These are phyloP conservation scores for Amesomyces nigricolor DNA, from an alignment of 2,329 filamentous ascomycete species.

Conservation along the genomic window DNA sequence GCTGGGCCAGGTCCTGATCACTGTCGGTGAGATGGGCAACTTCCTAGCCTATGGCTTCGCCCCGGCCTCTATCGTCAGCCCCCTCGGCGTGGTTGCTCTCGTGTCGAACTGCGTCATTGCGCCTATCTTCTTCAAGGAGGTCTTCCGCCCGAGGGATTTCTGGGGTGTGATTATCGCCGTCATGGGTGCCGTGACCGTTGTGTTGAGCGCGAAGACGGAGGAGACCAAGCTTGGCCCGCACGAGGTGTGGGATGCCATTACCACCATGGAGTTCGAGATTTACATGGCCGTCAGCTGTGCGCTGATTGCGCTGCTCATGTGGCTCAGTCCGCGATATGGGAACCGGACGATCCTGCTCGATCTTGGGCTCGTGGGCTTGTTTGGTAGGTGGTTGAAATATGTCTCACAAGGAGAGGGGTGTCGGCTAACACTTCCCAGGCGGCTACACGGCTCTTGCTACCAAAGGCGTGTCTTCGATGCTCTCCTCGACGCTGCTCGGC, in stretches of 20 bases:
- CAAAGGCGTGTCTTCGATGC: slow-evolving; percentile 90
- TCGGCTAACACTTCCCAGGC: slow-evolving; percentile 42
- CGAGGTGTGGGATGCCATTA: slow-evolving; percentile 86
- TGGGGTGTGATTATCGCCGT: slow-evolving; percentile 85
- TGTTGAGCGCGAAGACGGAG: slow-evolving; percentile 81
- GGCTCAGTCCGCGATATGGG: slow-evolving; percentile 78
- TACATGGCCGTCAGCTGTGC: slow-evolving; percentile 73
- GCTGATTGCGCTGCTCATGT: slow-evolving; percentile 73
- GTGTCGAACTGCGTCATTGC: slow-evolving; percentile 97
- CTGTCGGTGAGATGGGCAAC: slow-evolving; percentile 87
- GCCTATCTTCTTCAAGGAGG: slow-evolving; percentile 87
- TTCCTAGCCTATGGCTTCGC: slow-evolving; percentile 97
- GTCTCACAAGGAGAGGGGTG: slow-evolving; percentile 27
- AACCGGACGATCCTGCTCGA: slow-evolving; percentile 83
- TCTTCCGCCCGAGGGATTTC: slow-evolving; percentile 77
- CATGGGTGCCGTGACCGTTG: slow-evolving; percentile 82
- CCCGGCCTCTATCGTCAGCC: slow-evolving; percentile 93
- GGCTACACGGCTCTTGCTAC: slow-evolving; percentile 96
- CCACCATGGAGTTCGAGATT: slow-evolving; percentile 80
- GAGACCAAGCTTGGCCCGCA: slow-evolving; percentile 88
- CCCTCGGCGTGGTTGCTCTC: slow-evolving; percentile 90
- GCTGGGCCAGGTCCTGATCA: slow-evolving; percentile 88
- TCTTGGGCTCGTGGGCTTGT: slow-evolving; percentile 84
- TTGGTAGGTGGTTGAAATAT: slow-evolving; percentile 52
- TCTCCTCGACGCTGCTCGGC: slow-evolving; percentile 84